Conservation (phyloP, 2,329 filamentous ascomycete genomes). For the Lasiodiplodia gonubiensis region DNA sequence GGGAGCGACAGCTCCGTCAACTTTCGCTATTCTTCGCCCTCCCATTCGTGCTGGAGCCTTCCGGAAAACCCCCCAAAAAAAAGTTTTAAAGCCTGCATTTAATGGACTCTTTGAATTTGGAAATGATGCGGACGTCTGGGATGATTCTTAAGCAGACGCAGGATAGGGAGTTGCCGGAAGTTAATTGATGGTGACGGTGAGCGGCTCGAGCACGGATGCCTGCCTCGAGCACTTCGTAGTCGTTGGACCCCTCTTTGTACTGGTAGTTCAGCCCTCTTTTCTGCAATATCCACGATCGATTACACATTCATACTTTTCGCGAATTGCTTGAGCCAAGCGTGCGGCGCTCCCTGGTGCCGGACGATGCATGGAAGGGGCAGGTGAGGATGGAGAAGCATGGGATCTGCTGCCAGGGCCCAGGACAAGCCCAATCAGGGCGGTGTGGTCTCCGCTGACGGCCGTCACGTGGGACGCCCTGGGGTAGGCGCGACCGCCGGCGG, state of each 20-base stretch:
- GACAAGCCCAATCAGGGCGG: conserved; percentile 9
- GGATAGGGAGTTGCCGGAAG: background rate
- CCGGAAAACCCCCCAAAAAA: conserved; percentile 6
- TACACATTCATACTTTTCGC: background rate
- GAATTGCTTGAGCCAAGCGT: background rate
- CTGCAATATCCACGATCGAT: background rate
- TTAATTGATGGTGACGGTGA: conserved; percentile 10
- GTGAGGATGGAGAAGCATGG: background rate
- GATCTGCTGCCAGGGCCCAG: conserved; percentile 7
- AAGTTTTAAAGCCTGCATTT: conserved; percentile 23
- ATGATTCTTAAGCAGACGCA: background rate
- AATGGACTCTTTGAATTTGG: conserved; percentile 19
- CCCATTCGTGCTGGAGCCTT: conserved; percentile 10
- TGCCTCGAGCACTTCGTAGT: background rate
- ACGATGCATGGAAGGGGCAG: background rate
- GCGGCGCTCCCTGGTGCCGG: background rate
- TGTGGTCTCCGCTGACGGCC: conserved; percentile 8
- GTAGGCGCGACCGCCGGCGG: background rate
- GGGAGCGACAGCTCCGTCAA: conserved; percentile 1
- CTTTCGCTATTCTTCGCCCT: background rate
- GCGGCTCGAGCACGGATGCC: conserved; percentile 5
- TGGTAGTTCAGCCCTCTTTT: conserved; percentile 7
- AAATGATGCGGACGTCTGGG: conserved; percentile 19
- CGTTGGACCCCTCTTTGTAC: conserved; percentile 13
- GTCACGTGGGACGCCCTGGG: conserved; percentile 15